Percentiles rank a stretch among this genome's conserved stretches.
Evolutionary conservation across 73 alveolate species (phyloP).

Genomic region (Uronychia binucleata): DNA sequence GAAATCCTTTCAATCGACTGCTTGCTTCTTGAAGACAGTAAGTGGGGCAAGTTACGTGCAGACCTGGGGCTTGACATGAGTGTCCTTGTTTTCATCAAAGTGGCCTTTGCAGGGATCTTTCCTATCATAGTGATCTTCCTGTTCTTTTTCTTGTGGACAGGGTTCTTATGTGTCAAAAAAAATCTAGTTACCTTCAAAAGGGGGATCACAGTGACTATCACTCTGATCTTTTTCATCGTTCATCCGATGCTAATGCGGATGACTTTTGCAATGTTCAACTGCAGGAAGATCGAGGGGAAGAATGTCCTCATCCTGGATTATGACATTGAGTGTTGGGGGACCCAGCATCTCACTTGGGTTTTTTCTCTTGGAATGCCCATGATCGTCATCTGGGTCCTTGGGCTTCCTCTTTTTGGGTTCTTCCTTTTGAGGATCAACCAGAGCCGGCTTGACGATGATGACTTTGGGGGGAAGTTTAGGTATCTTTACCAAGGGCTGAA

Average conservation of each 20-base stretch:
- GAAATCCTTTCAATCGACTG: slow-evolving; percentile 62
- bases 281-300: slow-evolving; percentile 53
- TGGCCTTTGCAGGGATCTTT: slow-evolving; percentile 6
- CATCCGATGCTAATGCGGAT: slow-evolving; percentile 48
- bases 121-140: slow-evolving; percentile 30
- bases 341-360: slow-evolving; percentile 24
- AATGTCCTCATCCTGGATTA: slow-evolving; percentile 25
- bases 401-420: slow-evolving; percentile 47
- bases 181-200: slow-evolving; percentile 16
- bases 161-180: background rate
- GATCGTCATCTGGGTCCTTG: slow-evolving; percentile 63
- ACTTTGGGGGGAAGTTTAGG: slow-evolving; percentile 17
- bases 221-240: slow-evolving; percentile 45
- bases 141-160: slow-evolving; percentile 15
- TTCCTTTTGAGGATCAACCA: slow-evolving; percentile 20
- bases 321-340: slow-evolving; percentile 43
- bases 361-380: slow-evolving; percentile 33
- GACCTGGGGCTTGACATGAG: background rate
- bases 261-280: slow-evolving; percentile 38
- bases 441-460: slow-evolving; percentile 19
- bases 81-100: slow-evolving; percentile 21
- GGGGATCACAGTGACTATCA: slow-evolving; percentile 19
- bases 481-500: slow-evolving; percentile 53
- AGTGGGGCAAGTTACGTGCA: background rate
- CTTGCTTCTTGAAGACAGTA: background rate